Conservation (phyloP, 2,329 filamentous ascomycete genomes). For the Nemania sp. region DNA sequence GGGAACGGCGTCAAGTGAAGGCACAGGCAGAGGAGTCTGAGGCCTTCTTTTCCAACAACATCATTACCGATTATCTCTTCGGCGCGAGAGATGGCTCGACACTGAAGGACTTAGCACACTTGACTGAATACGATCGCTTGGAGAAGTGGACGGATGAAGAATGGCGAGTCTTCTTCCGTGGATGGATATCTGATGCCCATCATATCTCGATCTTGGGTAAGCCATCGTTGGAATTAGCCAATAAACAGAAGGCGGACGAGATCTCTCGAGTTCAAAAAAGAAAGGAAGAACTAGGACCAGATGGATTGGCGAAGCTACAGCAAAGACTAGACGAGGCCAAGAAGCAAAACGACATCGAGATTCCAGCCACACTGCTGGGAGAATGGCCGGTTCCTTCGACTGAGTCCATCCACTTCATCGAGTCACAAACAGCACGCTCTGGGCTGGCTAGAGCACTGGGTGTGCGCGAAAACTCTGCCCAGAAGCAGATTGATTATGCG, state of each 20-base stretch:
- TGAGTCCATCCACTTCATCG: constrained; percentile 93
- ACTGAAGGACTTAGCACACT: constrained; percentile 61
- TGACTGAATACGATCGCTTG: constrained; percentile 68
- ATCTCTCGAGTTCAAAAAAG: constrained; percentile 77
- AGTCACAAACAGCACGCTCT: constrained; percentile 81
- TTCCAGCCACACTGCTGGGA: constrained; percentile 80
- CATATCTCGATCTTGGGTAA: constrained; percentile 89
- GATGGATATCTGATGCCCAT: constrained; percentile 82
- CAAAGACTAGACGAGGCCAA: constrained; percentile 82
- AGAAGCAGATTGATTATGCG: constrained; percentile 75
- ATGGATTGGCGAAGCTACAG: constrained; percentile 75
- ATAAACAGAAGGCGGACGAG: constrained; percentile 81
- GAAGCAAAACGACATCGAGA: constrained; percentile 83
- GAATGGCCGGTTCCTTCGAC: constrained; percentile 81
- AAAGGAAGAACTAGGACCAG: constrained; percentile 77
- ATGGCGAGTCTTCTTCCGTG: constrained; percentile 81
- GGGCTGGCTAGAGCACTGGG: constrained; percentile 77
- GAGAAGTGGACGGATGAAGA: constrained; percentile 80
- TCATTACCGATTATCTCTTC: constrained; percentile 92
- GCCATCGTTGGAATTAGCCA: constrained; percentile 78
- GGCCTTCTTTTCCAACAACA: constrained; percentile 78
- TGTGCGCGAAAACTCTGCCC: constrained; percentile 67
- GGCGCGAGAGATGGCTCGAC: constrained; percentile 83
- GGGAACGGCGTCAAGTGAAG: constrained; percentile 80
- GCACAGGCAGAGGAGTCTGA: constrained; percentile 82